Percentiles rank a stretch among this genome's conserved stretches.
Conservation (phyloP, 2,329 filamentous ascomycete species). For the Sarocladium oryzae region DNA sequence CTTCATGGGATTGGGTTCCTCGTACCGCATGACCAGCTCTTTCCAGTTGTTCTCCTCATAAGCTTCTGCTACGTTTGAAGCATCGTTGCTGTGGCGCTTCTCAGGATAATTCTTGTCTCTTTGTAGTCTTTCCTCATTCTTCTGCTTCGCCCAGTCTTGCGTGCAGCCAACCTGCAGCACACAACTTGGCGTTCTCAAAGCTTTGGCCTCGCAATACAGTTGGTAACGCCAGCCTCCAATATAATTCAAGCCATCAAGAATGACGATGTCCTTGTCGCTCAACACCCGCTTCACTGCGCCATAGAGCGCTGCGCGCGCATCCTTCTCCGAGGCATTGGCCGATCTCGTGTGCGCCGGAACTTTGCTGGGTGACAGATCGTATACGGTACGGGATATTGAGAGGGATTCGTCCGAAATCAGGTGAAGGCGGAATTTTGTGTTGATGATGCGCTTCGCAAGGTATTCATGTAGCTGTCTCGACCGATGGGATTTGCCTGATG, state of each 20-base stretch:
- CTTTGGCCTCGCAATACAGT: constrained; percentile 78
- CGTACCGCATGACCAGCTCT: constrained; percentile 74
- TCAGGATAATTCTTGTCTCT: constrained; percentile 3
- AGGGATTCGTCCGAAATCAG: constrained; percentile 68
- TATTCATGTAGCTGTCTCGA: constrained; percentile 60
- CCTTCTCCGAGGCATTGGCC: constrained; percentile 71
- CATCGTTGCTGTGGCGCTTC: constrained; percentile 6
- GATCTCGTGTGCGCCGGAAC: constrained; percentile 57
- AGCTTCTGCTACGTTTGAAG: constrained; percentile 26
- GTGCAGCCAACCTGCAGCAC: constrained; percentile 60
- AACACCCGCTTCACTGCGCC: constrained; percentile 73
- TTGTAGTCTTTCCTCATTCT: constrained; percentile 55
- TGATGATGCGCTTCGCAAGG: constrained; percentile 50
- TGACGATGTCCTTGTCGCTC: constrained; percentile 65
- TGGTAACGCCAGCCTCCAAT: constrained; percentile 90
- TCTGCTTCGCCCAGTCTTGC: constrained; percentile 41
- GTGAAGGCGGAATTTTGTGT: constrained; percentile 57
- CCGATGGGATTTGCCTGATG: constrained; percentile 62
- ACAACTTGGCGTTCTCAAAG: constrained; percentile 66
- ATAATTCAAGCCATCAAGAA: constrained; percentile 77
- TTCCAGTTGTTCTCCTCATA: constrained; percentile 61
- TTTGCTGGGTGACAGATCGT: constrained; percentile 51
- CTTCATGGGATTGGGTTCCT: constrained; percentile 80
- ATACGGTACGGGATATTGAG: constrained; percentile 62
- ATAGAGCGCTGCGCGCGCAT: constrained; percentile 69